Evolutionary conservation across 495 filamentous ascomycete genomes (phyloP).

Genomic region (Wilcoxina mikolae): DNA sequence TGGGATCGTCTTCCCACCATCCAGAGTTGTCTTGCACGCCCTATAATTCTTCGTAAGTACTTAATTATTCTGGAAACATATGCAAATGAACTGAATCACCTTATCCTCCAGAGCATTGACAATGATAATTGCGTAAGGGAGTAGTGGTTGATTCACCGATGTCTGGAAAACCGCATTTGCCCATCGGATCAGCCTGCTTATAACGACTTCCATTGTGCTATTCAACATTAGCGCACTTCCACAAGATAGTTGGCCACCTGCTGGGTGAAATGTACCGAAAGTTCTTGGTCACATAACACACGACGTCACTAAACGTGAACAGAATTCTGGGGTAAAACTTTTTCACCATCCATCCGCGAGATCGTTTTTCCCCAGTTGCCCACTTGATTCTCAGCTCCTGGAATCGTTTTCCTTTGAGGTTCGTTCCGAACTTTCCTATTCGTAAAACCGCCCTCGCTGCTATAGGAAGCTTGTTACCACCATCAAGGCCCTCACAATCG

Average conservation of each 20-base stretch:
- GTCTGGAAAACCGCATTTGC: conserved; percentile 27
- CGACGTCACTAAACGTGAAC: conserved; percentile 27
- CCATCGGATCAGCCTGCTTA: conserved; percentile 25
- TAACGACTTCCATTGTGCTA: conserved; percentile 19
- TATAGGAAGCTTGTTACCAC: conserved; percentile 23
- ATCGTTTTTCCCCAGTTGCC: not conserved
- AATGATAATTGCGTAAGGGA: conserved; percentile 30
- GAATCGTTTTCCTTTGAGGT: not conserved
- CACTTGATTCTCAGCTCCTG: conserved; percentile 1
- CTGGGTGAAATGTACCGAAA: conserved; percentile 15
- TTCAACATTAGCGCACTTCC: not conserved
- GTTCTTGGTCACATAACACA: conserved; percentile 26
- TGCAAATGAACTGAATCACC: not conserved
- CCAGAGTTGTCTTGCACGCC: conserved; percentile 12
- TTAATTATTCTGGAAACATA: not conserved
- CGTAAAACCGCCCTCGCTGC: conserved; percentile 3
- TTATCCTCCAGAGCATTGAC: conserved; percentile 26
- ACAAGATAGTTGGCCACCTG: not conserved
- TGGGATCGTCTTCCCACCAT: conserved; percentile 19
- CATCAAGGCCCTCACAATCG: conserved; percentile 21
- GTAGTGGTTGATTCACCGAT: conserved; percentile 29
- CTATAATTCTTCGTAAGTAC: not conserved
- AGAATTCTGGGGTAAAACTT: conserved; percentile 27
- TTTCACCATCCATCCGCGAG: conserved; percentile 15
- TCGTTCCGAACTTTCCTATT: conserved; percentile 8